These are phyloP conservation scores for Neurospora sp. DNA, from an alignment of 495 filamentous ascomycete genomes.

Conservation along the genomic window DNA sequence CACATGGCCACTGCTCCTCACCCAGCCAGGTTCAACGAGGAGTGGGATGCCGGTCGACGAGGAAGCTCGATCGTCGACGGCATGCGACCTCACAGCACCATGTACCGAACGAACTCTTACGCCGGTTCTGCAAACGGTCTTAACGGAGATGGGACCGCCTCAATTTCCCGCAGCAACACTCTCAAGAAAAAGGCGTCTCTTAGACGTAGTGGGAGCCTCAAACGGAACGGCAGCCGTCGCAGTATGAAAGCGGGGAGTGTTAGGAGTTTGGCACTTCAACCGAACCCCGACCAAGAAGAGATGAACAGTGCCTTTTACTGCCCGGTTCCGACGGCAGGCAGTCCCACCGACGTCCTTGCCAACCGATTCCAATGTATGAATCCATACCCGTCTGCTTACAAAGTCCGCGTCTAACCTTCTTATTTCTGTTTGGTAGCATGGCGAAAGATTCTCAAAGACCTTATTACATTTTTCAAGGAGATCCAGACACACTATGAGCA, in stretches of 20 bases:
- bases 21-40: constrained; percentile 52
- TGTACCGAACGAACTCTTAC: constrained; percentile 37
- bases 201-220: constrained; percentile 61
- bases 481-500: constrained; percentile 85
- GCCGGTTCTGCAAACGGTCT: constrained; percentile 31
- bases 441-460: constrained; percentile 89
- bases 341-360: constrained; percentile 80
- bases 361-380: constrained; percentile 79
- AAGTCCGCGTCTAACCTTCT: constrained; percentile 3
- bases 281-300: constrained; percentile 53
- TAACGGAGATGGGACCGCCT: constrained; percentile 21
- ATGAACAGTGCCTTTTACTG: constrained; percentile 77
- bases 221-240: constrained; percentile 65
- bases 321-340: constrained; percentile 78
- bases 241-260: constrained; percentile 76
- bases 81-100: constrained; percentile 21
- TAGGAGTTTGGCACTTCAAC: constrained; percentile 58
- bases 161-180: constrained; percentile 62
- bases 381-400: background rate
- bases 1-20: constrained; percentile 13
- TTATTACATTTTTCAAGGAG: constrained; percentile 91
- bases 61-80: constrained; percentile 51
- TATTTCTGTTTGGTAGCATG: constrained; percentile 49
- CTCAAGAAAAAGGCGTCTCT: constrained; percentile 80
- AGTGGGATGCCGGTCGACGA: constrained; percentile 60